A percentile compares a stretch with the other conserved stretches of the same genome.
phyloP scores from a whole-genome alignment of 2,329 filamentous ascomycete genomes.

The Daldinia eschscholtzii region DNA sequence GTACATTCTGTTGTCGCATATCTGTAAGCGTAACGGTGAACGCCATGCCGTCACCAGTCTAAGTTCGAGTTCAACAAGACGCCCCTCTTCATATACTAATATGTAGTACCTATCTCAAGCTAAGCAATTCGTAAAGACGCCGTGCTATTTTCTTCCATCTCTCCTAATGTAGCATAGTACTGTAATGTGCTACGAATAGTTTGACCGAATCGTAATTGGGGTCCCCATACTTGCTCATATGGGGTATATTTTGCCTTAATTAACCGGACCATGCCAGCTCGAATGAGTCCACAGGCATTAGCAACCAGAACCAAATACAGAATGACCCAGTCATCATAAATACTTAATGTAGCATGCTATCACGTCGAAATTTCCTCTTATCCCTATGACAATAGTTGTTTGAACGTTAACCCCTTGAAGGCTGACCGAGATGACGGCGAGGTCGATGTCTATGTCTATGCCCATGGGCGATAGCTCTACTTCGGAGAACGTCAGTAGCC shows the following conservation, averaged over 20 bases:
- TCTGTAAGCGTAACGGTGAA: background rate
- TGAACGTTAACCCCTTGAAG: background rate
- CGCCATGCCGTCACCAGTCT: background rate
- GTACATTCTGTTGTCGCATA: background rate
- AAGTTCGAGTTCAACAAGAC: background rate
- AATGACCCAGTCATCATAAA: slow-evolving; percentile 9
- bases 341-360: background rate
- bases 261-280: slow-evolving; percentile 30
- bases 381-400: background rate
- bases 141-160: slow-evolving; percentile 16
- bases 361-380: slow-evolving; percentile 2
- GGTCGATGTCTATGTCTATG: slow-evolving; percentile 36
- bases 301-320: slow-evolving; percentile 19
- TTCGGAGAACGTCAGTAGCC: slow-evolving; percentile 28
- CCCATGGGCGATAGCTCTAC: slow-evolving; percentile 29
- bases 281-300: slow-evolving; percentile 22
- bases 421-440: slow-evolving; percentile 6
- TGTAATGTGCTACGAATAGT: slow-evolving; percentile 20
- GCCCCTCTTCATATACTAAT: background rate
- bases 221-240: slow-evolving; percentile 31
- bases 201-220: slow-evolving; percentile 21
- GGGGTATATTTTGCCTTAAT: slow-evolving; percentile 36
- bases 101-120: slow-evolving; percentile 5
- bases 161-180: slow-evolving; percentile 17
- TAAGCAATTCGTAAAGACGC: background rate